Conservation (phyloP, 2,329 filamentous ascomycete genomes). For the Diplodia intermedia region DNA sequence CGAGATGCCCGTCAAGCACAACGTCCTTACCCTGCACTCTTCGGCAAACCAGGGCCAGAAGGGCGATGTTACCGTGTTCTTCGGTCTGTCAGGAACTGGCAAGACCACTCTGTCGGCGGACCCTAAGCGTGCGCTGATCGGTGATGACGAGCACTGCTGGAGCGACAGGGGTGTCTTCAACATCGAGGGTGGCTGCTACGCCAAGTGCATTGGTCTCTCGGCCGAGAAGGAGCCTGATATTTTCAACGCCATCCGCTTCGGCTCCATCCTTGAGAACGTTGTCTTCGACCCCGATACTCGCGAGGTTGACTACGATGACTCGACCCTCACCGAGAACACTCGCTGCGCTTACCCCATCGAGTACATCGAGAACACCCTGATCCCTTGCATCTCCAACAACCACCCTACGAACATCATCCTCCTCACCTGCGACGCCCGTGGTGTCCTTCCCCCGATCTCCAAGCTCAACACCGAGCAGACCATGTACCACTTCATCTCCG, state of each 20-base stretch:
- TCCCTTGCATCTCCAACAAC: constrained; percentile 85
- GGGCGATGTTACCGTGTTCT: constrained; percentile 98
- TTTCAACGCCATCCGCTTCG: constrained; percentile 92
- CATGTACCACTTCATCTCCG: constrained; percentile 99
- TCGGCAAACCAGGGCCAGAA: constrained; percentile 96
- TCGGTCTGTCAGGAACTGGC: constrained; percentile 96
- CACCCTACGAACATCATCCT: constrained; percentile 98
- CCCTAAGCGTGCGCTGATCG: constrained; percentile 93
- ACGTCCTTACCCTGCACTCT: constrained; percentile 96
- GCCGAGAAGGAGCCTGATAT: constrained; percentile 99
- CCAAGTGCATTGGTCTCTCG: constrained; percentile 96
- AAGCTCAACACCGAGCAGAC: constrained; percentile 94
- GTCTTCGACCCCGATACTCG: constrained; percentile 93
- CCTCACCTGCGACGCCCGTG: constrained; percentile 95
- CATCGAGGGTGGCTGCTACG: constrained; percentile 99
- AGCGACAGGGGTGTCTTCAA: constrained; percentile 97
- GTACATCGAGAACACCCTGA: constrained; percentile 99
- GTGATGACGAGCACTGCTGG: constrained; percentile 99
- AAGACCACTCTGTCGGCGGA: constrained; percentile 99
- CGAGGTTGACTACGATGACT: constrained; percentile 93
- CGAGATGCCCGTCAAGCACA: constrained; percentile 99
- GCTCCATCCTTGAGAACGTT: constrained; percentile 97
- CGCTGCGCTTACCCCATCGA: constrained; percentile 98
- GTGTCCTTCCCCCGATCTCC: constrained; percentile 96
- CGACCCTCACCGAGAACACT: constrained; percentile 96